Evolutionary conservation across 805 yeast genomes (phyloP), one percentile per base, ranked within the genome.

Genomic region (Middelhovenomyces tepae): DNA sequence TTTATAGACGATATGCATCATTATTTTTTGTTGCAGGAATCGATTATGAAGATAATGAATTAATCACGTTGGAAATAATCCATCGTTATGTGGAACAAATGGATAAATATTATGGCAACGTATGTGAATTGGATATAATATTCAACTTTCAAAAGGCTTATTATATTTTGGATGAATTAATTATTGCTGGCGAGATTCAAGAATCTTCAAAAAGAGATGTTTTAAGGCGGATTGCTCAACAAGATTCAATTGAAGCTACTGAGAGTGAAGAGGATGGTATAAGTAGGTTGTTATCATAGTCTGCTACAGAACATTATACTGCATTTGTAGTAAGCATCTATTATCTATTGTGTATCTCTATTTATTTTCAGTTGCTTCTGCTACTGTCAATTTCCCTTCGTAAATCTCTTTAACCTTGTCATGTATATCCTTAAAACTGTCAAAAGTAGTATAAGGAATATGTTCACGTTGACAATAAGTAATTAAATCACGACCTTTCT

Each of bases 121-220:
- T 91, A 11, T 86, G 96, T 59, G 98, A 91, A 56, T 65, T 91
- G 48, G 98, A 91, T 60, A 91, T 91, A 42, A 91, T 91, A 31
- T 91, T 91, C 70, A 91, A 93, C 51, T 91, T 91, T 60, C 83
- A 82, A 47, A 81, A 83, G 53, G 96, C 97, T 0, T 91, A 91
- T 56, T 82, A 84, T 57, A 79, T 91, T 8, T 63, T 91, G 43
- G 95, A 91, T 56, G 98, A 91, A 55, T 64, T 91, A 45, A 58
- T 91, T 31, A 69, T 89, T 41, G 95, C 87, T 45, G 98, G 98
- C 0, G 77, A 79, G 31, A 57, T 91, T 14, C 81, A 82, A 43
- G 98, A 91, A 52, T 71, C 84, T 27, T 78, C 89, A 9, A 76
- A 78, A 45, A 71, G 75, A 35, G 95, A 83, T 48, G 85, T 86